Evolutionary conservation across 2,329 filamentous ascomycete species (phyloP).

Genomic region (Aplosporella prunicola): DNA sequence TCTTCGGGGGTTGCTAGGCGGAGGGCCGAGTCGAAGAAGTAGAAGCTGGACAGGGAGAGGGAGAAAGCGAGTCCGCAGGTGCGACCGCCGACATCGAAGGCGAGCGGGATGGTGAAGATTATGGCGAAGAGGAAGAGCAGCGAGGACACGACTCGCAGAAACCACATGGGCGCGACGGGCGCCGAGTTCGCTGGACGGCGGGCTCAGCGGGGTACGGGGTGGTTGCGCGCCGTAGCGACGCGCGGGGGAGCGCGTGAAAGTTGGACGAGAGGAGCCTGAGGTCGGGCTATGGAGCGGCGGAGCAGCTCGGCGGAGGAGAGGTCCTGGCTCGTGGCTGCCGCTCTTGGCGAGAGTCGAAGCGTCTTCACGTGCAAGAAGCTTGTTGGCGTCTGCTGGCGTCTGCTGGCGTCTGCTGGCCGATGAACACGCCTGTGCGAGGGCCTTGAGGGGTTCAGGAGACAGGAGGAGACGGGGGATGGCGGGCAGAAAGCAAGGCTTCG

Average conservation of each 20-base stretch:
- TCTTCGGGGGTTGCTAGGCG: constrained; percentile 71
- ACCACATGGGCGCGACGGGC: constrained; percentile 58
- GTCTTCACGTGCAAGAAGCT: constrained; percentile 8
- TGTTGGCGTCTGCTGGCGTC: background rate
- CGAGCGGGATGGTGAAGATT: constrained; percentile 89
- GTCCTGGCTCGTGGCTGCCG: constrained; percentile 10
- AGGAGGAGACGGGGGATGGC: too few relatives aligned
- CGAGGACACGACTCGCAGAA: constrained; percentile 71
- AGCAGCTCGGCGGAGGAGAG: constrained; percentile 5
- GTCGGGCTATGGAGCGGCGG: too few relatives aligned
- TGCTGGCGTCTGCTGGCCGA: too few relatives aligned
- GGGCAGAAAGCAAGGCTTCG: too few relatives aligned
- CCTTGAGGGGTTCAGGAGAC: too few relatives aligned
- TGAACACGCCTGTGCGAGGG: too few relatives aligned
- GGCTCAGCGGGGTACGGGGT: background rate
- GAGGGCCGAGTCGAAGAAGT: constrained; percentile 75
- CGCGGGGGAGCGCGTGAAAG: constrained; percentile 4
- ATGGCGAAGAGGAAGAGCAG: constrained; percentile 82
- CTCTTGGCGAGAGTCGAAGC: constrained; percentile 6
- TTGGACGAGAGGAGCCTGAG: background rate
- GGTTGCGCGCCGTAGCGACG: constrained; percentile 7
- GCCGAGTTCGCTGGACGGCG: constrained; percentile 1
- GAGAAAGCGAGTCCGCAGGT: constrained; percentile 93
- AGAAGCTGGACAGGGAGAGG: constrained; percentile 78
- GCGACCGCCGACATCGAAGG: constrained; percentile 94